Base-by-base conservation (phyloP, 495 filamentous ascomycete species). In the Rusavskia elegans region DNA sequence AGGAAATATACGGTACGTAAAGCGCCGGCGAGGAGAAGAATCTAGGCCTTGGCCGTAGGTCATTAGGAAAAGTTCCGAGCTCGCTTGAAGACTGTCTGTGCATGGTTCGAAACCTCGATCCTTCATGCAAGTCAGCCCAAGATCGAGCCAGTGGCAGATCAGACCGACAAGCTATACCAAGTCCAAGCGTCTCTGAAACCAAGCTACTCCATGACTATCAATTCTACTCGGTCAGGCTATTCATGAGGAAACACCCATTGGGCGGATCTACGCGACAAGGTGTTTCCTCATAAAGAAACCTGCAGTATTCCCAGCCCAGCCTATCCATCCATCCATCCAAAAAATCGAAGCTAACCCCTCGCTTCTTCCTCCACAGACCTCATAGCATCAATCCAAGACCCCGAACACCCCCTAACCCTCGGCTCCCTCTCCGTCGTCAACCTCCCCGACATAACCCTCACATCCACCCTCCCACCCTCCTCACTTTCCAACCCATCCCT, bases 371-470 rank as follows among this genome's bases (percentile, higher is more conserved):
- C 66, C 55, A 58, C 60, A 95, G 92, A 98, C 68, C 77, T 97
- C 35, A 88, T 98, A 53, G 85, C 88, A 44, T 81, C 84, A 48
- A 95, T 98, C 56, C 89, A 87, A 25, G 92, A 98, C 65, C 92
- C 92, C 2, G 92, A 98, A 68, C 92, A 97, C 59, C 92, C 92
- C 21, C 77, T 96, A 16, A 93, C 89, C 0, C 75, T 98, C 23
- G 93, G 88, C 44, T 87, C 89, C 56, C 71, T 98, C 38, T 87
- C 89, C 13, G 93, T 98, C 14, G 87, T 97, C 45, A 93, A 87
- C 45, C 81, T 98, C 9, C 84, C 87, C 10, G 92, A 98, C 62
- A 96, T 97, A 59, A 71, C 77, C 54, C 82, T 98, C 53, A 73
- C 68, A 9, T 83, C 85, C 25, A 73, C 81, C 11, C 73, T 80